Evolutionary conservation across 345 rosid species (phyloP).

Genomic region (Durio zibethinus): DNA sequence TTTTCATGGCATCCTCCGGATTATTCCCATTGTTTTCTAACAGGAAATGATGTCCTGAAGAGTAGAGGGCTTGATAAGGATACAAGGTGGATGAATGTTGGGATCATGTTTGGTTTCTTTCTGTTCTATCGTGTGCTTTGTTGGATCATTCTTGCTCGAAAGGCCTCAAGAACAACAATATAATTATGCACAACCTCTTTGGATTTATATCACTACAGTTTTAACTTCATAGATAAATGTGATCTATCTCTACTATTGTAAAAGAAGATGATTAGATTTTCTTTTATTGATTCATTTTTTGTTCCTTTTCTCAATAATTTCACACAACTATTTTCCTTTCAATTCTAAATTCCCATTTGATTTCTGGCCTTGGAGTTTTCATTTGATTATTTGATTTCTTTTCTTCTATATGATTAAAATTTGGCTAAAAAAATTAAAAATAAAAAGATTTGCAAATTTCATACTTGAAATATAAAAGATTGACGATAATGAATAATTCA

Average conservation of each 20-base stretch:
- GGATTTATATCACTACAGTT: too few species aligned
- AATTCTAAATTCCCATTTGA: neutral
- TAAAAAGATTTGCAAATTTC: too few species aligned
- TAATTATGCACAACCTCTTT: neutral
- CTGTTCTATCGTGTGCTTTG: conserved; percentile 73
- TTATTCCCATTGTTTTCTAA: conserved; percentile 43
- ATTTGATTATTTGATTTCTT: too few species aligned
- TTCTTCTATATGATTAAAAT: too few species aligned
- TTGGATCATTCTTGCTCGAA: conserved; percentile 66
- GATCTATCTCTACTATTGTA: neutral
- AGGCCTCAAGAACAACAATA: conserved; percentile 63
- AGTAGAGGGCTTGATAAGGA: conserved; percentile 72
- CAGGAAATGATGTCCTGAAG: conserved; percentile 67
- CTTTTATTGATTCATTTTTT: neutral
- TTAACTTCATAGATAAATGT: neutral
- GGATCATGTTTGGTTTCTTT: conserved; percentile 84
- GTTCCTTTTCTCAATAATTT: neutral
- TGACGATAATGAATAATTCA: too few species aligned
- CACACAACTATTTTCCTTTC: neutral
- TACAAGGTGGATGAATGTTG: conserved; percentile 72
- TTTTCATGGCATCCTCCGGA: conserved; percentile 40
- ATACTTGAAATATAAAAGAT: too few species aligned
- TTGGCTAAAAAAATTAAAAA: too few species aligned
- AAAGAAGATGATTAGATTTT: neutral
- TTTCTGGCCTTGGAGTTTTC: too few species aligned